Percentiles rank a stretch among this genome's conserved stretches.
Evolutionary conservation across 495 filamentous ascomycete genomes (phyloP).

Genomic region (Penicillium egyptiacum): DNA sequence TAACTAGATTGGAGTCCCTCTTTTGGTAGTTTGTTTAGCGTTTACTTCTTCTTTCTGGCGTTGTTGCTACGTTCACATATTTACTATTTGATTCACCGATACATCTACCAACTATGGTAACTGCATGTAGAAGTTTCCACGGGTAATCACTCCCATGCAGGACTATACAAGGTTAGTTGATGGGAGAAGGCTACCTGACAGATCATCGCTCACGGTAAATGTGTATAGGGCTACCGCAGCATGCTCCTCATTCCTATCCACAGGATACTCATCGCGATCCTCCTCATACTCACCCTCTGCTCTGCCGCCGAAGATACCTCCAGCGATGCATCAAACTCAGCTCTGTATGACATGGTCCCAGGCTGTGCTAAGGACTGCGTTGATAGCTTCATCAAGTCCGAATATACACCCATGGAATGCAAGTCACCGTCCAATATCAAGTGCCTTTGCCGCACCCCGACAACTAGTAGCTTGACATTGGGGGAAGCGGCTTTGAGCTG

Average conservation of each 20-base stretch:
- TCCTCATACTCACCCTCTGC: conserved; percentile 24
- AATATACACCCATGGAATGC: conserved; percentile 49
- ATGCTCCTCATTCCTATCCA: conserved; percentile 35
- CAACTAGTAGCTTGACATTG: conserved; percentile 63
- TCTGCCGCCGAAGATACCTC: conserved; percentile 14
- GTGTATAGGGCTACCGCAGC: conserved; percentile 27
- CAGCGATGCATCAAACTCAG: conserved; percentile 21
- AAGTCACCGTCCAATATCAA: conserved; percentile 53
- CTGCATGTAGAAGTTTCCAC: conserved; percentile 23
- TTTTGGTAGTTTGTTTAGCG: conserved; percentile 5
- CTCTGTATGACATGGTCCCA: conserved; percentile 51
- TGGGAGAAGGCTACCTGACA: too few relatives aligned
- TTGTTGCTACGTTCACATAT: not conserved
- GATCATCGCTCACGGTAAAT: not conserved
- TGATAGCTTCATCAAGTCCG: conserved; percentile 56
- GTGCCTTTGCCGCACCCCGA: conserved; percentile 63
- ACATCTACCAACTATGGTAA: conserved; percentile 29
- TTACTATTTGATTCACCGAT: not conserved
- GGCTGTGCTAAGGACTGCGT: conserved; percentile 64
- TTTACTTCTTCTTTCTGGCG: conserved; percentile 12
- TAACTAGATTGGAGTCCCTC: conserved; percentile 17
- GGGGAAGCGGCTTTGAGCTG: conserved; percentile 69
- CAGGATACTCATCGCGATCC: conserved; percentile 30
- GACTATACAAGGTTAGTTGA: conserved; percentile 24
- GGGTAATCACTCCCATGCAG: conserved; percentile 29